Percentiles rank a stretch among this genome's conserved stretches.
Conservation (phyloP, 139 green algal genomes). For the Chlamydomonas asymmetrica region DNA sequence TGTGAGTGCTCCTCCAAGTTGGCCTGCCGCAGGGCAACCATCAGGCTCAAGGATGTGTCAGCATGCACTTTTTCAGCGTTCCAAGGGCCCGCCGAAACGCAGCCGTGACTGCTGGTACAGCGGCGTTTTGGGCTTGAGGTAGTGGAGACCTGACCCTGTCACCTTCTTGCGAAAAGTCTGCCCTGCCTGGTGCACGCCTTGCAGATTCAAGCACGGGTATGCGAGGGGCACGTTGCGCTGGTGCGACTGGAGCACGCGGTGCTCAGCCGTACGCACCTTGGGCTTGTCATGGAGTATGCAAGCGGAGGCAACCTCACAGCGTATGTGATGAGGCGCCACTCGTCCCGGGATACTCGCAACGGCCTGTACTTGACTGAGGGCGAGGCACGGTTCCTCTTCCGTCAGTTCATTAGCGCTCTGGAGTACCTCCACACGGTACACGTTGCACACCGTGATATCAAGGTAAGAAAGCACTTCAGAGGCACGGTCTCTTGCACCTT, state of each 20-base stretch:
- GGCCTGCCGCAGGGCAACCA: no score
- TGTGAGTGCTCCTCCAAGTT: no score
- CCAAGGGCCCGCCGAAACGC: no score
- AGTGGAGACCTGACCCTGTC: no score
- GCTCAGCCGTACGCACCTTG: conserved; percentile 29
- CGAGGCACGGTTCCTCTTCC: conserved; percentile 89
- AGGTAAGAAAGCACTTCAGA: no score
- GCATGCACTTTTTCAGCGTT: no score
- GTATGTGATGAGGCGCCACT: conserved; percentile 47
- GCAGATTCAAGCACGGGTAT: conserved; percentile 68
- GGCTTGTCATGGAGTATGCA: conserved; percentile 73
- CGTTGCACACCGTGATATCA: conserved; percentile 81
- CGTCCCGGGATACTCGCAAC: conserved; percentile 23
- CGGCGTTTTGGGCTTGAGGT: no score
- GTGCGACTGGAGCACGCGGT: conserved; percentile 63
- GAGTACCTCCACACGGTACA: conserved; percentile 83
- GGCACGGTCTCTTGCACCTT: no score
- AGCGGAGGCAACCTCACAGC: conserved; percentile 71
- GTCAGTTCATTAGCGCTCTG: conserved; percentile 69
- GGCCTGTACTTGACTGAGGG: conserved; percentile 60
- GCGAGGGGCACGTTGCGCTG: conserved; percentile 69
- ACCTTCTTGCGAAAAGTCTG: no score
- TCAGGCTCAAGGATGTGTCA: no score
- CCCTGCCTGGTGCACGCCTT: no score
- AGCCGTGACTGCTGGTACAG: no score